phyloP scores from a whole-genome alignment of 1,284 basidiomycete species.

The Takashimella tepidaria region DNA sequence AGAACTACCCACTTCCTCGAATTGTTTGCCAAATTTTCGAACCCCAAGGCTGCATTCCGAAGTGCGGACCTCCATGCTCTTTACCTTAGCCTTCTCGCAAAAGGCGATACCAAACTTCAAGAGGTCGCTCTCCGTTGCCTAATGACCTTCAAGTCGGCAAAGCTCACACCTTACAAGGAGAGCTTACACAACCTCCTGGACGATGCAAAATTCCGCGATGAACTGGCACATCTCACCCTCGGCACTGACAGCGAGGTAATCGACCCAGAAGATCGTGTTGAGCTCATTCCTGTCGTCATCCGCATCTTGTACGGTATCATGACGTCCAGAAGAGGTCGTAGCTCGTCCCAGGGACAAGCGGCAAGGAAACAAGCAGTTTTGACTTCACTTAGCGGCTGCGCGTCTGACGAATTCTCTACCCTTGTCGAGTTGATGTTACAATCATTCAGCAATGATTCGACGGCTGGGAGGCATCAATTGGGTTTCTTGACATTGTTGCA shows the following conservation, averaged over 20 bases:
- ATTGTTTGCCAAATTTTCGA: slow-evolving; percentile 81
- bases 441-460: slow-evolving; percentile 53
- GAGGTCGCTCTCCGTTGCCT: slow-evolving; percentile 71
- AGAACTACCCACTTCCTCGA: slow-evolving; percentile 69
- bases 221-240: slow-evolving; percentile 69
- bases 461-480: slow-evolving; percentile 65
- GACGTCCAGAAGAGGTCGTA: slow-evolving; percentile 71
- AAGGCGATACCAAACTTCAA: slow-evolving; percentile 79
- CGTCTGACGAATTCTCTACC: slow-evolving; percentile 66
- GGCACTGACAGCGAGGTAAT: slow-evolving; percentile 52
- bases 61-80: slow-evolving; percentile 63
- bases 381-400: slow-evolving; percentile 64
- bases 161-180: slow-evolving; percentile 63
- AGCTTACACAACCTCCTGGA: slow-evolving; percentile 70
- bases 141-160: slow-evolving; percentile 73
- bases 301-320: slow-evolving; percentile 85
- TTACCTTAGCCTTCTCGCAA: slow-evolving; percentile 73
- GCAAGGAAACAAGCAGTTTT: slow-evolving; percentile 76
- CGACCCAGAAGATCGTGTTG: slow-evolving; percentile 59
- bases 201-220: slow-evolving; percentile 82
- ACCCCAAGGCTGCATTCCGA: slow-evolving; percentile 78
- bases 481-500: slow-evolving; percentile 81
- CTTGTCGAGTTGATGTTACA: slow-evolving; percentile 88
- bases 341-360: slow-evolving; percentile 56
- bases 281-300: slow-evolving; percentile 69